Evolutionary conservation across 352 stramenopile genomes (phyloP).

Genomic region (Phytophthora palmivora): DNA sequence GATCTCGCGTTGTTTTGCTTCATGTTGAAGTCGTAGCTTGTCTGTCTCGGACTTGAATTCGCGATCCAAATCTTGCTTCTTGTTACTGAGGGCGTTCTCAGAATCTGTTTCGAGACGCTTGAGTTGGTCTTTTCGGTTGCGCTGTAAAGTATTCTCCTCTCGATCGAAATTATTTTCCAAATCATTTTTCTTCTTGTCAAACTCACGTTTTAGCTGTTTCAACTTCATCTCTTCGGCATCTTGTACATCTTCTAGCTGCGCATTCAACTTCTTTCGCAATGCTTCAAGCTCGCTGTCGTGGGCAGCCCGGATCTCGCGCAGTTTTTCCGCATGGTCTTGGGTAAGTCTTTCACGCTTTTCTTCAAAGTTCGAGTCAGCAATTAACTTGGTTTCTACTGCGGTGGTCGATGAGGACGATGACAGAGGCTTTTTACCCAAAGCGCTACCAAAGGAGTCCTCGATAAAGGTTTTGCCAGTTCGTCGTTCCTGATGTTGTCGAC

Average conservation of each 20-base stretch:
- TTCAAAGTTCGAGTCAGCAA: constrained; percentile 54
- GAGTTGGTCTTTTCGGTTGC: constrained; percentile 69
- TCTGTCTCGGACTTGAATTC: constrained; percentile 56
- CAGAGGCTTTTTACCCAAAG: constrained; percentile 63
- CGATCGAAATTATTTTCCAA: constrained; percentile 76
- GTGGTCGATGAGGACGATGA: constrained; percentile 28
- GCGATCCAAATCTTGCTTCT: constrained; percentile 67
- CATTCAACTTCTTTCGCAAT: constrained; percentile 56
- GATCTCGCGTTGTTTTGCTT: constrained; percentile 54
- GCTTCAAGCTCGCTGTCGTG: constrained; percentile 48
- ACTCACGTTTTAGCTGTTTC: constrained; percentile 66
- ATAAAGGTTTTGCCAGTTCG: constrained; percentile 42
- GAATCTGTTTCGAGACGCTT: constrained; percentile 66
- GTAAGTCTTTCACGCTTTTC: constrained; percentile 56
- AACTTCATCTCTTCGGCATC: constrained; percentile 63
- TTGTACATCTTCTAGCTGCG: constrained; percentile 57
- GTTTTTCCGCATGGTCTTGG: constrained; percentile 47
- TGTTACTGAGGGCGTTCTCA: constrained; percentile 47
- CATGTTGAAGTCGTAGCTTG: constrained; percentile 47
- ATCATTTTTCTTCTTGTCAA: constrained; percentile 74
- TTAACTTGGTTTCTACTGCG: constrained; percentile 46
- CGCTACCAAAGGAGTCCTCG: constrained; percentile 55
- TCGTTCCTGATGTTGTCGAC: constrained; percentile 21
- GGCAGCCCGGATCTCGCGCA: constrained; percentile 43
- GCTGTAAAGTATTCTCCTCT: constrained; percentile 59